Base-by-base conservation (phyloP, 2,329 filamentous ascomycete species). In the Teratosphaeria gauchensis region DNA sequence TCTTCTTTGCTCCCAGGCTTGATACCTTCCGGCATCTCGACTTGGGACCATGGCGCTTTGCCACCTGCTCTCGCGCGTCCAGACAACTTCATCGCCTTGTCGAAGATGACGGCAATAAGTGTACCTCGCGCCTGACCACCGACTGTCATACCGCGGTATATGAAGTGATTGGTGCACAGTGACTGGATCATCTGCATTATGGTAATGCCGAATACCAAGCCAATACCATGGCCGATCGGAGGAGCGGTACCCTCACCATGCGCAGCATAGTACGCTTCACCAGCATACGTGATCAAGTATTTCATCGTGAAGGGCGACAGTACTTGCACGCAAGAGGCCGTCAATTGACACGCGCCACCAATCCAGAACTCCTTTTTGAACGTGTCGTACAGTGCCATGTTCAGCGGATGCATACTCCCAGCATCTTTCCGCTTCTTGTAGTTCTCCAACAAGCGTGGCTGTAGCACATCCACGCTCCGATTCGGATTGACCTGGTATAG, bases 121-220 rank as follows among this genome's bases (percentile, higher is more conserved):
- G 90, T 87, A 0, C 86, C 90, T 70, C 92, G 83, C 7, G 84
- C 77, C 75, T 96, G 87, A 0, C 90, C 94, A 62, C 92, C 94
- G 46, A 95, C 84, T 76, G 95, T 86, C 88, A 96, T 95, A 24
- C 92, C 91, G 24, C 86, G 84, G 69, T 92, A 97, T 69, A 97
- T 87, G 75, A 95, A 96, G 69, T 97, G 92, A 68, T 92, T 95
- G 1, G 86, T 90, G 30, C 84, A 84, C 63, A 95, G 69, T 71
- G 88, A 92, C 73, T 95, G 90, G 11, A 87, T 69, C 21, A 92
- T 80, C 72, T 96, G 92, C 90, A 97, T 94, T 51, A 81, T 72
- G 0, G 89, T 91, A 58, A 97, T 87, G 8, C 89, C 92, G 58
- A 97, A 73, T 1, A 91, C 91, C 33, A 96, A 77, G 0, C 92